A percentile compares a stretch with the other conserved stretches of the same genome.
Evolutionary conservation across 192 early-diverging fungal genomes (phyloP).

Genomic region (Haplosporangium gracile): DNA sequence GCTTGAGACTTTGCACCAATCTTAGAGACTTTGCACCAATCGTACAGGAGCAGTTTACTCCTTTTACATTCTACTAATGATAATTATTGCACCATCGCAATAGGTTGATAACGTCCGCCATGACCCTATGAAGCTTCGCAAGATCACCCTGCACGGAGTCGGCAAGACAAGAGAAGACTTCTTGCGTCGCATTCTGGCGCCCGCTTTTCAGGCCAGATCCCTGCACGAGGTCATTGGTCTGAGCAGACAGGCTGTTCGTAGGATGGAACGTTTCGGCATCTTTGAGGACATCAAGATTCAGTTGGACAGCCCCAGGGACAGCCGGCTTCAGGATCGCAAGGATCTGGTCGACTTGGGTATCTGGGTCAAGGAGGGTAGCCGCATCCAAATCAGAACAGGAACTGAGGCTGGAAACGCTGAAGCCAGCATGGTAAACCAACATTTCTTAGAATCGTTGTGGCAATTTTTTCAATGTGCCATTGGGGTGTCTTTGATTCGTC

Average conservation of each 20-base stretch:
- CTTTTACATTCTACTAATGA: not conserved
- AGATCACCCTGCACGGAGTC: conserved; percentile 50
- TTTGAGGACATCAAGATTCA: conserved; percentile 76
- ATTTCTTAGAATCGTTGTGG: not conserved
- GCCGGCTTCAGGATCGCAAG: conserved; percentile 53
- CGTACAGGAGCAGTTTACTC: too few species aligned
- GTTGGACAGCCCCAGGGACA: conserved; percentile 70
- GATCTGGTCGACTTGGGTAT: conserved; percentile 80
- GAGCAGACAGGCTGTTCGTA: conserved; percentile 66
- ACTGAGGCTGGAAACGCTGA: conserved; percentile 92
- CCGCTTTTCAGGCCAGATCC: conserved; percentile 59
- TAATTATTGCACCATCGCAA: not conserved
- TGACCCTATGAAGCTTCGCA: conserved; percentile 54
- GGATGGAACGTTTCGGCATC: conserved; percentile 75
- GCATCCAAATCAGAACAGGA: conserved; percentile 86
- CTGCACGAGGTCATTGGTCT: conserved; percentile 75
- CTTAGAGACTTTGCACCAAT: too few species aligned
- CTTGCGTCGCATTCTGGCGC: conserved; percentile 56
- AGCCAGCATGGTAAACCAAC: conserved; percentile 79
- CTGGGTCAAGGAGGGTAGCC: conserved; percentile 75
- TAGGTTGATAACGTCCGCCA: conserved; percentile 50
- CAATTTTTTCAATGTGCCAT: not conserved
- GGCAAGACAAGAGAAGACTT: conserved; percentile 62
- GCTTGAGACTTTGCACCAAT: too few species aligned
- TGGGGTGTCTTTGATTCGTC: not conserved